Evolutionary conservation across 1,139 yeast species (phyloP).

Genomic region (Debaryomyces sp.): DNA sequence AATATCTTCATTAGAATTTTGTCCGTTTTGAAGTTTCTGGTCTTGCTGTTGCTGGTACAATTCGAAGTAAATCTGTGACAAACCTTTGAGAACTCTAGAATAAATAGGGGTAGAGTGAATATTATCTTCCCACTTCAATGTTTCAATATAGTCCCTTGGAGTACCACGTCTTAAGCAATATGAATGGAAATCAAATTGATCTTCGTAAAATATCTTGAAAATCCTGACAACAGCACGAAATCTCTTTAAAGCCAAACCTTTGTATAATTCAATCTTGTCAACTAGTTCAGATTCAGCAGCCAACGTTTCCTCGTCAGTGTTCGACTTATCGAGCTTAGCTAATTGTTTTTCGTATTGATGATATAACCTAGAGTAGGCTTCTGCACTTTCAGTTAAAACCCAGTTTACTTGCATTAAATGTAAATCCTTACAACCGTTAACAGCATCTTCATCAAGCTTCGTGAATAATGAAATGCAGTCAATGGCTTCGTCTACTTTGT

Average conservation of each 20-base stretch:
- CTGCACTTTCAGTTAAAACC: constrained; percentile 86
- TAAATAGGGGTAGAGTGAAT: constrained; percentile 72
- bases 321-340: constrained; percentile 12
- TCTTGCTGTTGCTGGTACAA: constrained; percentile 32
- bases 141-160: constrained; percentile 75
- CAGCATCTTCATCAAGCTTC: constrained; percentile 70
- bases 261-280: constrained; percentile 44
- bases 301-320: constrained; percentile 17
- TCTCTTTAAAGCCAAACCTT: constrained; percentile 82
- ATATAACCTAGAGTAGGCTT: constrained; percentile 58
- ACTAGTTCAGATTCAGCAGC: constrained; percentile 33
- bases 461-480: constrained; percentile 79
- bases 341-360: constrained; percentile 24
- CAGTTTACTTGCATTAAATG: constrained; percentile 92
- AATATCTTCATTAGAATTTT: constrained; percentile 18
- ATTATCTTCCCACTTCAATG: constrained; percentile 80
- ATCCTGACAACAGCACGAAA: constrained; percentile 66
- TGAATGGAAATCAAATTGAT: constrained; percentile 93
- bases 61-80: constrained; percentile 59
- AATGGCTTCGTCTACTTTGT: constrained; percentile 74
- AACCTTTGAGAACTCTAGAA: constrained; percentile 68
- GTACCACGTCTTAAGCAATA: constrained; percentile 93
- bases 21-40: constrained; percentile 11
- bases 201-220: constrained; percentile 72
- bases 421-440: constrained; percentile 83